A percentile compares a stretch with the other conserved stretches of the same genome.
Conservation (phyloP, 148 eudicot species). For the Selenicereus undatus region DNA sequence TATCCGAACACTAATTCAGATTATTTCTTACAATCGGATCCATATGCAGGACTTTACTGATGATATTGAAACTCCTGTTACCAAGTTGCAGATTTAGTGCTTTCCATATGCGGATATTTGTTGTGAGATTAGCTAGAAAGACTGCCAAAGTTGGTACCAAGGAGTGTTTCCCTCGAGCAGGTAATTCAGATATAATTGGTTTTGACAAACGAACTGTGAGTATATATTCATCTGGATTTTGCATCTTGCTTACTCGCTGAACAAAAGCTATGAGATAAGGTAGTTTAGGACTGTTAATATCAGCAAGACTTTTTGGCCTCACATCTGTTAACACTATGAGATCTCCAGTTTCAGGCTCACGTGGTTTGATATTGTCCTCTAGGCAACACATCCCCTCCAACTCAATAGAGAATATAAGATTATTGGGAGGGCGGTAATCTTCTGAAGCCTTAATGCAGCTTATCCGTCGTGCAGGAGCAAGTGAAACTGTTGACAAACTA, state of each 20-base stretch:
- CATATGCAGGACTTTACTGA: background rate
- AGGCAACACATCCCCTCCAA: background rate
- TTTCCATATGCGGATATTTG: constrained; percentile 23
- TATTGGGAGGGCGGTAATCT: constrained; percentile 12
- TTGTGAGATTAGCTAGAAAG: constrained; percentile 12
- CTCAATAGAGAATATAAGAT: constrained; percentile 11
- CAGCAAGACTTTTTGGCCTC: constrained; percentile 11
- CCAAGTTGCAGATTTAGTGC: constrained; percentile 16
- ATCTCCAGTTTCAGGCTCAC: constrained; percentile 21
- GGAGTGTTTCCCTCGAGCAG: background rate
- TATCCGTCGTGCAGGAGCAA: constrained; percentile 13
- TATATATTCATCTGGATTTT: constrained; percentile 11
- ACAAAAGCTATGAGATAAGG: constrained; percentile 11
- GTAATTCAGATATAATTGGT: constrained; percentile 16
- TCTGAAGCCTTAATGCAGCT: constrained; percentile 6
- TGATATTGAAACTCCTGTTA: constrained; percentile 18
- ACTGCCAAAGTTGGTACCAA: constrained; percentile 1
- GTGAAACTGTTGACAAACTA: constrained; percentile 6
- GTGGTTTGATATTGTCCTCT: constrained; percentile 1
- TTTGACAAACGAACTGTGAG: constrained; percentile 14
- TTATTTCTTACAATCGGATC: constrained; percentile 11
- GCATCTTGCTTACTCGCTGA: constrained; percentile 1
- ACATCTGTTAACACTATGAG: constrained; percentile 12
- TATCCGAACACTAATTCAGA: background rate
- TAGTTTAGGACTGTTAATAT: constrained; percentile 3